A percentile compares a stretch with the other conserved stretches of the same genome.
phyloP scores from a whole-genome alignment of 2,329 filamentous ascomycete species.

The Xylariales sp. region DNA sequence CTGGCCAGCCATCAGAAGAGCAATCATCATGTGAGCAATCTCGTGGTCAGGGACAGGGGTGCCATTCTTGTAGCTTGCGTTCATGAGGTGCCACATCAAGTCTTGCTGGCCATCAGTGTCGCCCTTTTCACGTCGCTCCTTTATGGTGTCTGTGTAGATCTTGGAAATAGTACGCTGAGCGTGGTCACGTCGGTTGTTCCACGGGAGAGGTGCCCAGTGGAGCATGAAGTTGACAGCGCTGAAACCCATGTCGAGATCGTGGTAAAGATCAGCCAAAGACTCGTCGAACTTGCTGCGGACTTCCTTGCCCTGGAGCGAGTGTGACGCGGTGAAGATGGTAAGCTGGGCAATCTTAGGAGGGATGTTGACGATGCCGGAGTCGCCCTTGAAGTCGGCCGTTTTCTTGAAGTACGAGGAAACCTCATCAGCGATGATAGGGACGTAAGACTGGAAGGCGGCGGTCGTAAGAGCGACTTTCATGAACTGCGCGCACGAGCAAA shows the following conservation, averaged over 20 bases:
- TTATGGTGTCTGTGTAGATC: slow-evolving; percentile 79
- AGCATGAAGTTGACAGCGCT: slow-evolving; percentile 86
- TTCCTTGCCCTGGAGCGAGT: slow-evolving; percentile 79
- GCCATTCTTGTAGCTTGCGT: slow-evolving; percentile 79
- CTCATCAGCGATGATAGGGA: slow-evolving; percentile 73
- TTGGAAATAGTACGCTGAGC: slow-evolving; percentile 78
- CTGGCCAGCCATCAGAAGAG: slow-evolving; percentile 86
- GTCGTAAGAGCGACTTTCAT: slow-evolving; percentile 78
- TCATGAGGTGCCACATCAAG: slow-evolving; percentile 91
- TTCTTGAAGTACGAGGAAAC: slow-evolving; percentile 69
- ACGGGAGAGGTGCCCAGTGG: slow-evolving; percentile 83
- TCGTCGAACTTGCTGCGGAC: slow-evolving; percentile 78
- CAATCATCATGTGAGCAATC: slow-evolving; percentile 91
- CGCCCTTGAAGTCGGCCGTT: slow-evolving; percentile 61
- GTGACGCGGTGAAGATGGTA: slow-evolving; percentile 85
- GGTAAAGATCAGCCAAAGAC: slow-evolving; percentile 76
- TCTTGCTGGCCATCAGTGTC: slow-evolving; percentile 58
- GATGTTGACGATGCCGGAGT: slow-evolving; percentile 67
- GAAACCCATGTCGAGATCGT: slow-evolving; percentile 88
- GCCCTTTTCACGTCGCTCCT: slow-evolving; percentile 56
- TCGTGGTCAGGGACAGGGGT: slow-evolving; percentile 75
- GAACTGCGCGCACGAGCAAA: slow-evolving; percentile 49
- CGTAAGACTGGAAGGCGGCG: slow-evolving; percentile 70
- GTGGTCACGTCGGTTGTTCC: slow-evolving; percentile 75
- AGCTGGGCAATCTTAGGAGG: slow-evolving; percentile 76